A percentile compares a stretch with the other conserved stretches of the same genome.
Conservation (phyloP, 78 protist species). For the Dictyostelium brefeldianum region DNA sequence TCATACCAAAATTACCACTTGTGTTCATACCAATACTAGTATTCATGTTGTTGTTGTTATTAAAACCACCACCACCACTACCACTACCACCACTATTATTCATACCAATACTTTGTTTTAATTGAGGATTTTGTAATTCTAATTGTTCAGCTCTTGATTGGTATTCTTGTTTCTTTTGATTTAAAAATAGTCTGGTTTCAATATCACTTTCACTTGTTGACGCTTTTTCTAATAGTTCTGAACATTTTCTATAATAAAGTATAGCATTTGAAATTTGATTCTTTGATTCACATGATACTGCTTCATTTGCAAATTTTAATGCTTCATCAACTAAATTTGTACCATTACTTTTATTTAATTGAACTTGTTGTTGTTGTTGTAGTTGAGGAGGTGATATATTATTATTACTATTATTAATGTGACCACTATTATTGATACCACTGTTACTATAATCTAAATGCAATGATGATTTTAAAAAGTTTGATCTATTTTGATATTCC, state of each 20-base stretch:
- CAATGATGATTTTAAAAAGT: conserved; percentile 14
- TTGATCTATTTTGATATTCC: conserved; percentile 52
- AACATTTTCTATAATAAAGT: conserved; percentile 19
- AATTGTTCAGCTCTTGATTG: conserved; percentile 37
- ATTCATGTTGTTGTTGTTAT: not conserved
- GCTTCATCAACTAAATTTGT: conserved; percentile 43
- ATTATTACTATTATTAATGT: not conserved
- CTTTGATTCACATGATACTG: conserved; percentile 33
- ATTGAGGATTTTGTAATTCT: not conserved
- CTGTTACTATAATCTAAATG: conserved; percentile 10
- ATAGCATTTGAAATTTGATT: conserved; percentile 42
- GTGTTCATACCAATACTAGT: not conserved
- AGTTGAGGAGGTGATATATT: not conserved
- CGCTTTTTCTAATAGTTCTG: conserved; percentile 51
- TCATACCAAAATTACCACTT: not conserved
- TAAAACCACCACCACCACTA: not conserved
- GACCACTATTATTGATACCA: conserved; percentile 19
- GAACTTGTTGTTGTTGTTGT: too few relatives aligned
- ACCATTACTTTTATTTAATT: not conserved
- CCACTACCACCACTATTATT: too few relatives aligned
- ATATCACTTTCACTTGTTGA: conserved; percentile 36
- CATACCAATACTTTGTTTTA: not conserved
- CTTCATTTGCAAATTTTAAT: conserved; percentile 50
- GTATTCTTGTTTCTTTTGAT: conserved; percentile 75
- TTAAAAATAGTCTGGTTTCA: conserved; percentile 51